Evolutionary conservation across 441 rosid genomes (phyloP), one percentile per base, ranked within the genome.

Genomic region (Gossypium laxum): DNA sequence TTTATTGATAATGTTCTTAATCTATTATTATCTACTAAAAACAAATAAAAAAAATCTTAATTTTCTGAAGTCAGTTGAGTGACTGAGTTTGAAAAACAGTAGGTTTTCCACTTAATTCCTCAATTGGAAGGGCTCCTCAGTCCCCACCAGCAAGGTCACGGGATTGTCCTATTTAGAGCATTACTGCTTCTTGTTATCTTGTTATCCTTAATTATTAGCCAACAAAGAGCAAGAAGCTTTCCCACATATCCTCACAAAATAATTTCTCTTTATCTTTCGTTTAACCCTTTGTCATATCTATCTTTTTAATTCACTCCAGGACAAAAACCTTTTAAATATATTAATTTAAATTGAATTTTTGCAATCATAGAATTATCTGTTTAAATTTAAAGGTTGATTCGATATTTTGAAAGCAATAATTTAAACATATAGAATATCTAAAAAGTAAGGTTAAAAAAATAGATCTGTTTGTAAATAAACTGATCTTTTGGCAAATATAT

Each of bases 111-210:
- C 12, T 21, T 56, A 6, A 48, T 38, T 32, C 32, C 24, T 66
- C 22, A 5, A 47, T 72, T 65, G 45, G 11, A 0, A 1, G n/a
- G 57, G 74, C 63, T 4, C 78, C 82, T 2, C 41, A 47, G 57
- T 54, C 58, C 26, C 32, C 70, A 14, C 22, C 56, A 67, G 77
- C 65, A 34, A 32, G 68, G 15, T 81, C 82, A 78, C 82, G 75
- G 61, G 81, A 22, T 32, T 63, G 48, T 51, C 22, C 69, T 63
- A 50, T 74, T 64, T 5, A 47, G 19, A 26, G 50, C 7, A 28
- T 41, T 22, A 65, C 38, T 43, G 22, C 14, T 48, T 38, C 69
- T 65, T 70, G 59, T 38, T 62, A 17, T 76, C n/a, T 45, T 41
- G 8, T 1, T 6, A n/a, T 12, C 62, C 38, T 65, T 5, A 47